These are phyloP conservation scores for Xylariaceae sp. DNA, from an alignment of 2,329 filamentous ascomycete species.

Conservation along the genomic window DNA sequence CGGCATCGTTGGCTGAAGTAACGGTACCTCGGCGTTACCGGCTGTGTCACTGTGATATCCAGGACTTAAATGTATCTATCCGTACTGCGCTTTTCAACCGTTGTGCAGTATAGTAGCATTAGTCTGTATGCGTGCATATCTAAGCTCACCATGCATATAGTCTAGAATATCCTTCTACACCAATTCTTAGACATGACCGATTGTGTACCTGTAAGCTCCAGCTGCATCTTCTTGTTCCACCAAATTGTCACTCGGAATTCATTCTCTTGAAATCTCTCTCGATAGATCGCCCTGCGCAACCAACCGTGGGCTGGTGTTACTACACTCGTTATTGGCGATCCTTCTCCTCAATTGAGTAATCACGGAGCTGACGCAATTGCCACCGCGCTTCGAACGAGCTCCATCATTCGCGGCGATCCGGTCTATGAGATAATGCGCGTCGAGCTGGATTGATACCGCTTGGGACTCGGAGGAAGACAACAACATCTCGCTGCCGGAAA, in stretches of 20 bases:
- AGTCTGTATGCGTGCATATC: neutral
- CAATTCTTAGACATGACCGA: neutral
- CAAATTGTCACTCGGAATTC: neutral
- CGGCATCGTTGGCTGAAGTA: neutral
- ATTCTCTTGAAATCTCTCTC: neutral
- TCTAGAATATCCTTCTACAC: neutral
- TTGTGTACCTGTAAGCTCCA: neutral
- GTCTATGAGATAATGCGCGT: constrained; percentile 6
- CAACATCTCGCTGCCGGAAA: neutral
- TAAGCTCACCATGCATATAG: neutral
- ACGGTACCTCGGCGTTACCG: neutral
- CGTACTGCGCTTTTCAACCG: too few species aligned
- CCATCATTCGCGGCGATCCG: neutral
- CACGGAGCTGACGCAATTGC: neutral
- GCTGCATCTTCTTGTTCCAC: constrained; percentile 10
- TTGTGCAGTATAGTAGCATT: neutral
- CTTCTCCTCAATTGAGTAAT: constrained; percentile 4
- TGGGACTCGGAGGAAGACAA: neutral
- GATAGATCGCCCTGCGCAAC: constrained; percentile 9
- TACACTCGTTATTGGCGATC: constrained; percentile 5
- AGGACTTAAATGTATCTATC: too few species aligned
- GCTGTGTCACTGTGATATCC: too few species aligned
- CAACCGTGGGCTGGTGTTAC: constrained; percentile 12
- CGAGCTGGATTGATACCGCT: constrained; percentile 6
- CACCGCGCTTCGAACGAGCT: neutral